Conservation (phyloP, 352 stramenopile species). For the Phytopythium boreale region DNA sequence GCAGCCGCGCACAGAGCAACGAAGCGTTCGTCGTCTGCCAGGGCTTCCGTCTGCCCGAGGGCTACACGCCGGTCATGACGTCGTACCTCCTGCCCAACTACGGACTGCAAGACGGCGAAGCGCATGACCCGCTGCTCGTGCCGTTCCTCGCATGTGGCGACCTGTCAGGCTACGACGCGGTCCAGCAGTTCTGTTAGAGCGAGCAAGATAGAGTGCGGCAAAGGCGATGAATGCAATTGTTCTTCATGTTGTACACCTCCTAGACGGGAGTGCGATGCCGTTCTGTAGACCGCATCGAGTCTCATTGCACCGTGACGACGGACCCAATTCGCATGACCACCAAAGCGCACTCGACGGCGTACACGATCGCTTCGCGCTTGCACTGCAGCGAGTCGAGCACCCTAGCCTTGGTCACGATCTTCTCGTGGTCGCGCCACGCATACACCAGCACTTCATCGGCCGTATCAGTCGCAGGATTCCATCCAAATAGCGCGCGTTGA, state of each 20-base stretch:
- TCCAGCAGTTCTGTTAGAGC: conserved; percentile 46
- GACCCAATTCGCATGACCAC: conserved; percentile 36
- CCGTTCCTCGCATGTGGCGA: conserved; percentile 93
- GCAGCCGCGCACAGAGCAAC: conserved; percentile 94
- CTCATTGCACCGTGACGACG: conserved; percentile 31
- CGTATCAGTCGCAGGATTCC: conserved; percentile 20
- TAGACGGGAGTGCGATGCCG: background rate
- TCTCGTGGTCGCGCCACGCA: conserved; percentile 10
- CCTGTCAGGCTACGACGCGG: conserved; percentile 88
- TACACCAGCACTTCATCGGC: conserved; percentile 23
- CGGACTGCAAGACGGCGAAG: conserved; percentile 38
- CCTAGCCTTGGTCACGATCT: conserved; percentile 20
- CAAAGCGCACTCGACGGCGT: conserved; percentile 40
- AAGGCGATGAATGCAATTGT: background rate
- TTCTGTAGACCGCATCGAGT: background rate
- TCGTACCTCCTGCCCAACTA: conserved; percentile 72
- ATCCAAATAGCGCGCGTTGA: conserved; percentile 31
- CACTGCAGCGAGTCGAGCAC: conserved; percentile 40
- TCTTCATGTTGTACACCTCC: background rate
- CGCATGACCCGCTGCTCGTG: conserved; percentile 69
- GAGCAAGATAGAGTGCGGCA: background rate
- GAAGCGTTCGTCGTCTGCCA: conserved; percentile 97
- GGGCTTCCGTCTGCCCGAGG: conserved; percentile 82
- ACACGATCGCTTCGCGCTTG: conserved; percentile 40
- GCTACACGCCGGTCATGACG: conserved; percentile 87